Conservation (phyloP, 1,284 basidiomycete species). For the Sutorius eximius region DNA sequence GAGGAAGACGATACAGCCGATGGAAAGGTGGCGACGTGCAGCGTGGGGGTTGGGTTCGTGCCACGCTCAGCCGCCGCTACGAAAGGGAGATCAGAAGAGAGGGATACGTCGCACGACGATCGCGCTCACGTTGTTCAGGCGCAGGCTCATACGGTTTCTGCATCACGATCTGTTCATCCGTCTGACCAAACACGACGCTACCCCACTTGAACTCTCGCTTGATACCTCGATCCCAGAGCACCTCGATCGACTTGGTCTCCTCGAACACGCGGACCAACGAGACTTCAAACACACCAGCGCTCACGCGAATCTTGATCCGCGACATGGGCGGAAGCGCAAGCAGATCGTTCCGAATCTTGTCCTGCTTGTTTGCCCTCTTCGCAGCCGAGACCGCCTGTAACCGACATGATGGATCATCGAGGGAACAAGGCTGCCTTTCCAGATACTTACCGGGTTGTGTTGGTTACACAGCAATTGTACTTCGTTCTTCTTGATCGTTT, state of each 20-base stretch:
- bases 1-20: conserved; percentile 31
- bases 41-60: conserved; percentile 14
- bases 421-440: not conserved
- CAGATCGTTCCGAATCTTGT: conserved; percentile 64
- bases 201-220: conserved; percentile 80
- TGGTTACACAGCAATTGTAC: conserved; percentile 75
- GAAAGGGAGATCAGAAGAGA: conserved; percentile 2
- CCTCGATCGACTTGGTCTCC: conserved; percentile 66
- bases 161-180: conserved; percentile 53
- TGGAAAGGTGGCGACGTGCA: conserved; percentile 39
- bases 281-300: conserved; percentile 79
- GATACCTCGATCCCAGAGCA: conserved; percentile 73
- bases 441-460: conserved; percentile 75
- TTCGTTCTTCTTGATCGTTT: conserved; percentile 67
- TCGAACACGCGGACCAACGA: conserved; percentile 69
- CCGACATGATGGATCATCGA: conserved; percentile 2
- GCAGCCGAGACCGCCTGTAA: conserved; percentile 65
- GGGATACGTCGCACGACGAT: not conserved
- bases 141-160: conserved; percentile 62
- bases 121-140: conserved; percentile 38
- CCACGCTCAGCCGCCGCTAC: conserved; percentile 19
- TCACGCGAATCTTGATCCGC: conserved; percentile 78
- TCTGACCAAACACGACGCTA: conserved; percentile 68
- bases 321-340: conserved; percentile 66
- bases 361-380: conserved; percentile 68